Percentiles rank a stretch among this genome's conserved stretches.
Conservation (phyloP, 2,329 filamentous ascomycete genomes). For the Coniochaeta ligniaria region DNA sequence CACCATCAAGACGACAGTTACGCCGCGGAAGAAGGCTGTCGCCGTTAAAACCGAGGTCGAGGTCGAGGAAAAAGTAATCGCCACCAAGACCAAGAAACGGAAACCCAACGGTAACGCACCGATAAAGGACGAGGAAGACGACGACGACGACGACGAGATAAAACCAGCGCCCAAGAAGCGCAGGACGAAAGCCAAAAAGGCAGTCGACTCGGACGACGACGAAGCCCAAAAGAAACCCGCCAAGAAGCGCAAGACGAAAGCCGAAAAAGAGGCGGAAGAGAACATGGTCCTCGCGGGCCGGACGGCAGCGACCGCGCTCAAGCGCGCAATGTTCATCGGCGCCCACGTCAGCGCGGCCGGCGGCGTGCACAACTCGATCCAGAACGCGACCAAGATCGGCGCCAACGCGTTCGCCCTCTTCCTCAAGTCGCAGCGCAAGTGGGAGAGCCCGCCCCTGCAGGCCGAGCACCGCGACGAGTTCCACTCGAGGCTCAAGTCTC, state of each 20-base stretch:
- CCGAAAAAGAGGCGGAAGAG: conserved; percentile 32
- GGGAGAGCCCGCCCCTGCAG: conserved; percentile 74
- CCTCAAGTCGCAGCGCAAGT: conserved; percentile 93
- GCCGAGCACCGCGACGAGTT: conserved; percentile 64
- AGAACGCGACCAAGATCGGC: conserved; percentile 72
- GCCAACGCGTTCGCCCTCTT: conserved; percentile 93
- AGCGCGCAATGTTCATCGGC: conserved; percentile 71
- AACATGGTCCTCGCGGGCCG: conserved; percentile 60
- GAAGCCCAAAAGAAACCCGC: neutral
- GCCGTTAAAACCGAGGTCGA: neutral
- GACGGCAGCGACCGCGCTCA: conserved; percentile 55
- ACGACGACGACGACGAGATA: neutral
- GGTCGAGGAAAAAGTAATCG: neutral
- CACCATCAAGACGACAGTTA: neutral
- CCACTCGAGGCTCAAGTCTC: conserved; percentile 56
- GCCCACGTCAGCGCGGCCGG: conserved; percentile 89
- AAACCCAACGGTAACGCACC: neutral
- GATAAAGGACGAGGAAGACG: neutral
- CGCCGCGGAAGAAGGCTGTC: neutral
- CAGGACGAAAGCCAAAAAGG: conserved; percentile 19
- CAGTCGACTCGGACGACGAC: conserved; percentile 33
- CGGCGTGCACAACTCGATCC: conserved; percentile 83
- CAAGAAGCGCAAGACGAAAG: conserved; percentile 15
- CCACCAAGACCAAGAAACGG: neutral
- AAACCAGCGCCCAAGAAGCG: conserved; percentile 11